These are phyloP conservation scores for Vigna nakashimae DNA, from an alignment of 306 rosid genomes.

Conservation along the genomic window DNA sequence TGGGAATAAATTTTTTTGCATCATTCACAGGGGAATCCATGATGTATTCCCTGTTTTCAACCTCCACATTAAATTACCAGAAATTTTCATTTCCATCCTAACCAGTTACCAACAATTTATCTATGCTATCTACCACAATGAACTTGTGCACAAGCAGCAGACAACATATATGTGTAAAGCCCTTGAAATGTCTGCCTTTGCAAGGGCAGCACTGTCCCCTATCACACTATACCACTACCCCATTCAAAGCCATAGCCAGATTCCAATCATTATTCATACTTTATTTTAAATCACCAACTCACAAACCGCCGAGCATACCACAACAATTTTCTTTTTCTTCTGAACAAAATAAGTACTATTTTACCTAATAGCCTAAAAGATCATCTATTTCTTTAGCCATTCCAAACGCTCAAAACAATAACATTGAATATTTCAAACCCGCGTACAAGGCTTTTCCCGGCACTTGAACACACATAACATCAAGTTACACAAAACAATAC, in stretches of 20 bases:
- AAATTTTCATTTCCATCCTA: constrained; percentile 21
- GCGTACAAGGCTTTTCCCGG: not conserved
- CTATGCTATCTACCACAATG: not conserved
- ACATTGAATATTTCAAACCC: not conserved
- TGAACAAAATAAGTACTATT: not conserved
- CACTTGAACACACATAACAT: not conserved
- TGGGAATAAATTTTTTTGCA: not conserved
- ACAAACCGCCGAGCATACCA: not conserved
- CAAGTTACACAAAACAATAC: not conserved
- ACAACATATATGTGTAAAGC: not conserved
- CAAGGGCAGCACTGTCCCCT: not conserved
- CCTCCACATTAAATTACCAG: constrained; percentile 9
- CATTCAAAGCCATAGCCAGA: not conserved
- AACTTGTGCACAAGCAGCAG: not conserved
- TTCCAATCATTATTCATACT: not conserved
- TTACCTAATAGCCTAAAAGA: not conserved
- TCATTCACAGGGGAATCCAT: not conserved
- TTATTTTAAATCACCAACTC: not conserved
- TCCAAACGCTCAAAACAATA: not conserved
- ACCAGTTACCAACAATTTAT: not conserved
- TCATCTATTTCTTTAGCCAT: not conserved
- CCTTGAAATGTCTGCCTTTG: not conserved
- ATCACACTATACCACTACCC: not conserved
- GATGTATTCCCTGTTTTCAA: constrained; percentile 11
- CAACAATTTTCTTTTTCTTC: not conserved